Percentiles rank a stretch among this genome's conserved stretches.
Conservation (phyloP, 1,284 basidiomycete species). For the Ganoderma sinense region DNA sequence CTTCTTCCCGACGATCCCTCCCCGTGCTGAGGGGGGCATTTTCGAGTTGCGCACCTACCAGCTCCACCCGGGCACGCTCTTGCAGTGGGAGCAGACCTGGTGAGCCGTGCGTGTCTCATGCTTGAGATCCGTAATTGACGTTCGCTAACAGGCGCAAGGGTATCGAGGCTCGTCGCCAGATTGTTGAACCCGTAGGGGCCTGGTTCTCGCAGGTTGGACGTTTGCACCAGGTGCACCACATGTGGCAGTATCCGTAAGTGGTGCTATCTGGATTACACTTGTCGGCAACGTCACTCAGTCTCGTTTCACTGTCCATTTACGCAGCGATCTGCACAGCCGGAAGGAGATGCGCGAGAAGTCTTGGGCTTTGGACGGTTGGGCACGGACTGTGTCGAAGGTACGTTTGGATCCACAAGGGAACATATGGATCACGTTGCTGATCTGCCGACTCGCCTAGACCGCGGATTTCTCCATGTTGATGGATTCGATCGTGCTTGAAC, state of each 20-base stretch:
- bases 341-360: slow-evolving; percentile 88
- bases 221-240: slow-evolving; percentile 90
- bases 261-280: slow-evolving; percentile 30
- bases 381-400: slow-evolving; percentile 92
- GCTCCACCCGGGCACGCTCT: slow-evolving; percentile 82
- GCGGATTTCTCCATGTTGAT: slow-evolving; percentile 79
- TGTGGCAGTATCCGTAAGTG: slow-evolving; percentile 92
- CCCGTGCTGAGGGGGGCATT: slow-evolving; percentile 85
- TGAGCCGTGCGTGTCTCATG: slow-evolving; percentile 42
- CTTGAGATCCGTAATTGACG: slow-evolving; percentile 3
- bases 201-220: slow-evolving; percentile 95
- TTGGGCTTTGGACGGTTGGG: slow-evolving; percentile 94
- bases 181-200: slow-evolving; percentile 88
- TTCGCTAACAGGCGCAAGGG: slow-evolving; percentile 72
- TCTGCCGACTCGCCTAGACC: slow-evolving; percentile 57
- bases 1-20: slow-evolving; percentile 90
- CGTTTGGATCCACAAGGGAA: slow-evolving; percentile 25
- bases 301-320: slow-evolving; percentile 3
- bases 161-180: slow-evolving; percentile 86
- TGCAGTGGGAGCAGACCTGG: slow-evolving; percentile 96
- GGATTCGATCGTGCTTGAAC: slow-evolving; percentile 80
- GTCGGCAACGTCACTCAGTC: slow-evolving; percentile 26
- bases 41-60: slow-evolving; percentile 93
- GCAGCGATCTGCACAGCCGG: slow-evolving; percentile 79
- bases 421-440: slow-evolving; percentile 7